These are phyloP conservation scores for Citeromyces hawaiiensis DNA, from an alignment of 1,139 yeast species.

Conservation along the genomic window DNA sequence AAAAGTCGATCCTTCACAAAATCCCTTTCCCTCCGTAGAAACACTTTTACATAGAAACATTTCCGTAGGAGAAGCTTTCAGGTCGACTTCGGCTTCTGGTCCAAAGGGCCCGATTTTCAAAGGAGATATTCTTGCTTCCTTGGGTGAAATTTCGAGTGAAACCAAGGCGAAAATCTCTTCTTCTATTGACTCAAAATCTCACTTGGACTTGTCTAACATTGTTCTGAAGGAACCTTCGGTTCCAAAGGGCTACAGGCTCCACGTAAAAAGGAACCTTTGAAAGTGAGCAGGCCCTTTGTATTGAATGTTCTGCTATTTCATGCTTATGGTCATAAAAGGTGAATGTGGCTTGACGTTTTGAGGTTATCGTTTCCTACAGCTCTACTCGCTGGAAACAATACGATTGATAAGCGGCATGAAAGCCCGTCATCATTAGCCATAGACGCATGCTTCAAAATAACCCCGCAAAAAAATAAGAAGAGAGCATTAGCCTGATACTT, in stretches of 20 bases:
- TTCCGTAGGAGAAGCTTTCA: constrained; percentile 54
- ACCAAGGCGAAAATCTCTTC: constrained; percentile 39
- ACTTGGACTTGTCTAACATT: constrained; percentile 68
- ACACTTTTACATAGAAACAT: constrained; percentile 51
- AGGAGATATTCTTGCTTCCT: constrained; percentile 80
- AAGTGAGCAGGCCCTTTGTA: no score
- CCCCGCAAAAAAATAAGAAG: no score
- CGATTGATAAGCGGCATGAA: no score
- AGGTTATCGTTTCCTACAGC: no score
- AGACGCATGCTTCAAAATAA: no score
- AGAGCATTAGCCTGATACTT: no score
- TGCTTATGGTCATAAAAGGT: no score
- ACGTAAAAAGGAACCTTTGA: constrained; percentile 18
- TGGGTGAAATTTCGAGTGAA: constrained; percentile 58
- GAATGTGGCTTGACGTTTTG: no score
- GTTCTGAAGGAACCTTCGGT: constrained; percentile 22
- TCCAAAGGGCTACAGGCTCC: constrained; percentile 6
- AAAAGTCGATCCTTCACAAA: constrained; percentile 49
- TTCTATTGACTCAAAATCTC: constrained; percentile 43
- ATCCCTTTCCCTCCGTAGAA: constrained; percentile 72
- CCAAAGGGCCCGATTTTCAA: constrained; percentile 77
- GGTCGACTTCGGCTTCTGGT: constrained; percentile 72
- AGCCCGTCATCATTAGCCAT: no score
- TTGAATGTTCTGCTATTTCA: no score
- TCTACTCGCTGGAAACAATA: no score